Conservation (phyloP, 169 alveolate species). For the Plasmodium reichenowi region DNA sequence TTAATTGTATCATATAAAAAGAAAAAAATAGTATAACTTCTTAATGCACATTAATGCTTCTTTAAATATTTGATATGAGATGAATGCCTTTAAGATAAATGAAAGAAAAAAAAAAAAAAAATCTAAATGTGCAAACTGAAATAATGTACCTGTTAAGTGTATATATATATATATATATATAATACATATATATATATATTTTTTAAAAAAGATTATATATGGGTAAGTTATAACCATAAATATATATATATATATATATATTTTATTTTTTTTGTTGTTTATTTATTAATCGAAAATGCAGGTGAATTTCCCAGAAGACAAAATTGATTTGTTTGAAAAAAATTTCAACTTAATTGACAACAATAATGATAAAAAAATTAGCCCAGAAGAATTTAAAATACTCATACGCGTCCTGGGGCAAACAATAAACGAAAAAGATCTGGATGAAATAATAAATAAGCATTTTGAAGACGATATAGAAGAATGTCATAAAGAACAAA, state of each 20-base stretch:
- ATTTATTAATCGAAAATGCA: conserved; percentile 7
- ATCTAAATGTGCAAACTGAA: too few species aligned
- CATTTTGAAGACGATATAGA: conserved; percentile 51
- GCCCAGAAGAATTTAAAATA: conserved; percentile 44
- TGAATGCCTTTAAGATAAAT: too few species aligned
- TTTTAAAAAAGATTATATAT: too few species aligned
- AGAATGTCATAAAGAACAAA: conserved; percentile 3
- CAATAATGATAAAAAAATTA: conserved; percentile 51
- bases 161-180: too few species aligned
- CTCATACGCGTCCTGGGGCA: conserved; percentile 67
- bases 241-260: neutral
- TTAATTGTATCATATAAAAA: too few species aligned
- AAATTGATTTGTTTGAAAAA: conserved; percentile 50
- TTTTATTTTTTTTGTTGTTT: neutral
- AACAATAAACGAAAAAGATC: conserved; percentile 61
- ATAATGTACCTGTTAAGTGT: too few species aligned
- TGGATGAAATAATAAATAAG: conserved; percentile 23
- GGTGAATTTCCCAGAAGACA: conserved; percentile 30
- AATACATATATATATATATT: too few species aligned
- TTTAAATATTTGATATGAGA: too few species aligned
- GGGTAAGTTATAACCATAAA: too few species aligned
- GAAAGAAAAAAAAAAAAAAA: too few species aligned
- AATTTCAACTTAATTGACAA: conserved; percentile 57
- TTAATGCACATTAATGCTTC: too few species aligned
- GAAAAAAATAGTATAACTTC: too few species aligned